phyloP scores from a whole-genome alignment of 2,329 filamentous ascomycete genomes.

The Aureobasidium sp. region DNA sequence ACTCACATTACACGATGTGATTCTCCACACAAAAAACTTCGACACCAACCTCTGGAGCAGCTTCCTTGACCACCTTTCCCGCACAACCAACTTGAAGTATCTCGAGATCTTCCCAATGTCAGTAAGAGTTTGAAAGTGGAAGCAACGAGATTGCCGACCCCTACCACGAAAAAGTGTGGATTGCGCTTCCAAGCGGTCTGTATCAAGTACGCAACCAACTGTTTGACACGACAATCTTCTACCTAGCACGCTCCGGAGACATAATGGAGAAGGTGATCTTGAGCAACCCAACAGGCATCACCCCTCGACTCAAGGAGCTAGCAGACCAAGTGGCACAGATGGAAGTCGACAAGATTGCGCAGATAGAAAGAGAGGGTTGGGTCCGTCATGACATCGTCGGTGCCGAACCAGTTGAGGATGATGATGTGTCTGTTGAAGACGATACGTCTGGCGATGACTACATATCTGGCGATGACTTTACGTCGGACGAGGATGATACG shows the following conservation, averaged over 20 bases:
- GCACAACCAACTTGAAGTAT: background rate
- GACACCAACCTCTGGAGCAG: background rate
- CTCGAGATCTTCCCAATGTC: background rate
- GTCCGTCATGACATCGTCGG: background rate
- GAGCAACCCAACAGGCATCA: background rate
- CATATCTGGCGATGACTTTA: background rate
- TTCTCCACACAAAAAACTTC: background rate
- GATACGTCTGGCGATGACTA: too few relatives aligned
- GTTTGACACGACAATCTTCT: background rate
- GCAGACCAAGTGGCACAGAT: background rate
- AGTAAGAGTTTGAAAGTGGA: background rate
- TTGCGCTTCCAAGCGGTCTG: background rate
- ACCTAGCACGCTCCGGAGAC: background rate
- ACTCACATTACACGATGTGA: background rate
- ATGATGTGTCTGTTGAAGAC: too few relatives aligned
- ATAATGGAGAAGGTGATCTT: background rate
- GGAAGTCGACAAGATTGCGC: background rate
- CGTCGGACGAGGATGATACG: background rate
- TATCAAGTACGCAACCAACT: background rate
- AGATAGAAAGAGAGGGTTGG: background rate
- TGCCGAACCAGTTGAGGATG: too few relatives aligned
- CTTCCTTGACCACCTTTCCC: background rate
- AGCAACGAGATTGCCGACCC: background rate
- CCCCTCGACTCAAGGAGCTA: background rate
- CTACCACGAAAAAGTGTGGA: background rate